A percentile compares a stretch with the other conserved stretches of the same genome.
These are phyloP conservation scores for Pythium brachiatum DNA, from an alignment of 352 stramenopile species.

Conservation along the genomic window DNA sequence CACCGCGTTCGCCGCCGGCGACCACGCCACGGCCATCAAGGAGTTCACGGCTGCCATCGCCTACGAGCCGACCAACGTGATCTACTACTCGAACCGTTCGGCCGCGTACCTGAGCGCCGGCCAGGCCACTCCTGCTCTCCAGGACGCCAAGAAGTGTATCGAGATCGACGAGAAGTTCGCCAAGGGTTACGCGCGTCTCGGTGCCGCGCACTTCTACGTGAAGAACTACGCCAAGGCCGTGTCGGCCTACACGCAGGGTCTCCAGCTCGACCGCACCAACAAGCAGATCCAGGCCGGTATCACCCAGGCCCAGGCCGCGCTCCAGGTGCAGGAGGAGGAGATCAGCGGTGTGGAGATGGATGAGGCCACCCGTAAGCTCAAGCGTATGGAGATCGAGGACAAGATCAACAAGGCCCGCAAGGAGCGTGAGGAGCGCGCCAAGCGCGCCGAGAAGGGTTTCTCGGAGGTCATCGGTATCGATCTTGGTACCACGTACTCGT, in stretches of 20 bases:
- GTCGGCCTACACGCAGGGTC: slow-evolving; percentile 70
- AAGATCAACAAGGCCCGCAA: slow-evolving; percentile 89
- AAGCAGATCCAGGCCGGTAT: slow-evolving; percentile 80
- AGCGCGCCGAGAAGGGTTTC: slow-evolving; percentile 86
- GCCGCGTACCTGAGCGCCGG: slow-evolving; percentile 78
- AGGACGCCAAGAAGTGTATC: slow-evolving; percentile 87
- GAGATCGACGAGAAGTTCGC: slow-evolving; percentile 81
- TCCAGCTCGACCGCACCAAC: slow-evolving; percentile 84
- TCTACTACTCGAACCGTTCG: slow-evolving; percentile 89
- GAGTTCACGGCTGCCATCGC: slow-evolving; percentile 85
- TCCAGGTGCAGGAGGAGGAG: slow-evolving; percentile 84
- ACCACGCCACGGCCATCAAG: slow-evolving; percentile 85
- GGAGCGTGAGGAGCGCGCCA: slow-evolving; percentile 80
- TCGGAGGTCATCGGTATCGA: slow-evolving; percentile 87
- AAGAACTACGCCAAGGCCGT: slow-evolving; percentile 89
- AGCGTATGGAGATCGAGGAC: slow-evolving; percentile 87
- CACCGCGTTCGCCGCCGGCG: slow-evolving; percentile 67
- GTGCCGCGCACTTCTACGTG: slow-evolving; percentile 85
- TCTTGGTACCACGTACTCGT: slow-evolving; percentile 84
- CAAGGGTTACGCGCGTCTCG: slow-evolving; percentile 86
- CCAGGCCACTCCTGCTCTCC: slow-evolving; percentile 75
- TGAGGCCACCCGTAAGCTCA: slow-evolving; percentile 88
- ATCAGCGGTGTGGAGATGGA: slow-evolving; percentile 85
- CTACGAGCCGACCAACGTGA: slow-evolving; percentile 84
- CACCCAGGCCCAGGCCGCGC: slow-evolving; percentile 78